Conservation (phyloP, 345 rosid genomes). For the Linum usitatissimum region DNA sequence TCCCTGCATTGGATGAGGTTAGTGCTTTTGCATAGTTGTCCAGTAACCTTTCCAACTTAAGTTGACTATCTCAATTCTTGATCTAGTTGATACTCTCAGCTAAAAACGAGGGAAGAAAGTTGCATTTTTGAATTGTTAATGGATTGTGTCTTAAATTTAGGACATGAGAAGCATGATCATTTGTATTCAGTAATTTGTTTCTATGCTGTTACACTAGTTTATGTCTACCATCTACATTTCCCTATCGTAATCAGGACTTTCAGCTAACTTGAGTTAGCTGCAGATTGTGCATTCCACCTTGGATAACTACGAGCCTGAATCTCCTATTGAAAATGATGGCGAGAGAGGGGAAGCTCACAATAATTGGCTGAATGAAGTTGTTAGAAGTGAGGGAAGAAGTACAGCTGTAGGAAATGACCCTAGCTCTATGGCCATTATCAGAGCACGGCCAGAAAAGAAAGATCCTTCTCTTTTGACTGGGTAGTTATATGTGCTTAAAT, state of each 20-base stretch:
- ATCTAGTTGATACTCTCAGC: no score
- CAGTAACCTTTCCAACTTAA: no score
- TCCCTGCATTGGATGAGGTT: conserved; percentile 74
- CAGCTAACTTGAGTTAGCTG: conserved; percentile 7
- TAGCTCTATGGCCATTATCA: conserved; percentile 42
- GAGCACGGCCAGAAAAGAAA: conserved; percentile 57
- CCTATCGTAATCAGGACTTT: background rate
- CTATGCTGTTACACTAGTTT: no score
- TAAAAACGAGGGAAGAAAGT: no score
- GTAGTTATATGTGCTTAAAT: conserved; percentile 18
- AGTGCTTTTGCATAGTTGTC: conserved; percentile 12
- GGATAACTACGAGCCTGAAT: conserved; percentile 64
- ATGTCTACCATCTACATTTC: no score
- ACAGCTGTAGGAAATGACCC: conserved; percentile 26
- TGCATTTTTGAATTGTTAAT: no score
- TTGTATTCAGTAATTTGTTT: no score
- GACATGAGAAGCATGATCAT: no score
- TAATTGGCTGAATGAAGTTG: conserved; percentile 95
- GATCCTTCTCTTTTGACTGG: conserved; percentile 74
- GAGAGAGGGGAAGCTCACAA: conserved; percentile 56
- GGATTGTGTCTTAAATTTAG: no score
- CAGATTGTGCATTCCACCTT: conserved; percentile 71
- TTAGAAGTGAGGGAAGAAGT: conserved; percentile 80
- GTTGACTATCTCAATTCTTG: no score
- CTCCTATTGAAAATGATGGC: conserved; percentile 29